Evolutionary conservation across 2,329 filamentous ascomycete species (phyloP).

Genomic region (Claviceps sp.): DNA sequence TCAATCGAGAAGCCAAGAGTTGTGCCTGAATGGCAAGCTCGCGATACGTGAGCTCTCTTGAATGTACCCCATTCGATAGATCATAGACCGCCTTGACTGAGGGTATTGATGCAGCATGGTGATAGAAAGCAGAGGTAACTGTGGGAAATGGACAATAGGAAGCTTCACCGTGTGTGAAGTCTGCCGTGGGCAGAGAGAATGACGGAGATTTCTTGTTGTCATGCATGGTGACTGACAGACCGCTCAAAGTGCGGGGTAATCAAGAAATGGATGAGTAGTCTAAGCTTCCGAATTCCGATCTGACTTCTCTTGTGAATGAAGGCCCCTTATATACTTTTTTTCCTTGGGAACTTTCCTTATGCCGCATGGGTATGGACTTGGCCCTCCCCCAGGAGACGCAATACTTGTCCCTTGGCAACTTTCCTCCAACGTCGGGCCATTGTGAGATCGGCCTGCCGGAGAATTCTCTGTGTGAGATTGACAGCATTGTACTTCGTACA

Average conservation of each 20-base stretch:
- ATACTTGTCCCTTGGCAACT: background rate
- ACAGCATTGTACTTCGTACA: slow-evolving; percentile 4
- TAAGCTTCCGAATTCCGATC: slow-evolving; percentile 1
- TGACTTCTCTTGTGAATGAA: slow-evolving; percentile 1
- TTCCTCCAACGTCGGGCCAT: slow-evolving; percentile 1
- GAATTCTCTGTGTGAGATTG: slow-evolving; percentile 9
- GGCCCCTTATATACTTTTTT: slow-evolving; percentile 9
- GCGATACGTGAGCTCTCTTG: slow-evolving; percentile 27
- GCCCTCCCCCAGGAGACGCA: slow-evolving; percentile 1
- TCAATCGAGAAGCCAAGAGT: slow-evolving; percentile 26
- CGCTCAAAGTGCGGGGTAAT: slow-evolving; percentile 1
- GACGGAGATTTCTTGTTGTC: slow-evolving; percentile 5
- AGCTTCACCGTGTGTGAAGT: slow-evolving; percentile 7
- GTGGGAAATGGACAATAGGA: slow-evolving; percentile 23
- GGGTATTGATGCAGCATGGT: slow-evolving; percentile 23
- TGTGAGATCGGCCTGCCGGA: slow-evolving; percentile 2
- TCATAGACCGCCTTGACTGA: slow-evolving; percentile 25
- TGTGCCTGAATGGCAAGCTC: slow-evolving; percentile 30
- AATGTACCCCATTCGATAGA: slow-evolving; percentile 14
- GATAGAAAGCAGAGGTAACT: slow-evolving; percentile 24
- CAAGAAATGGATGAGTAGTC: slow-evolving; percentile 2
- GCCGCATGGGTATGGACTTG: slow-evolving; percentile 2
- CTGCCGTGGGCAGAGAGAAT: slow-evolving; percentile 1
- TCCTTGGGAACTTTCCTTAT: slow-evolving; percentile 1
- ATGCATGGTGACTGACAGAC: slow-evolving; percentile 6